Conservation (phyloP, 2,329 filamentous ascomycete species). For the Blumeriella jaapii region DNA sequence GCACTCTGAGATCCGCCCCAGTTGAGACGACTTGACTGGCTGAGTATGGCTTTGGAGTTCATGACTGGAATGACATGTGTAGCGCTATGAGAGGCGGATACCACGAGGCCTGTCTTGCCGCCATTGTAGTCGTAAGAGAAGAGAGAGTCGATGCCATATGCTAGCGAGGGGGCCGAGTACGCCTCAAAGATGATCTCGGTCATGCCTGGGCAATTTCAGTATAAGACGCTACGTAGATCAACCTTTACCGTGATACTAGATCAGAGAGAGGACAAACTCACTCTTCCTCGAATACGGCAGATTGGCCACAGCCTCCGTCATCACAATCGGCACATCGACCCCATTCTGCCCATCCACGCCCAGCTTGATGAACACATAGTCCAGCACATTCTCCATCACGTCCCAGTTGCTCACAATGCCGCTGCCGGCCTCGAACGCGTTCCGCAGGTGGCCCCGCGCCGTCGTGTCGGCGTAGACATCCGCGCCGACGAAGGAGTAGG, state of each 20-base stretch:
- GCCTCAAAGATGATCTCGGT: constrained; percentile 96
- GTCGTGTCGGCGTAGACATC: constrained; percentile 95
- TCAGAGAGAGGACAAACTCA: too few relatives aligned
- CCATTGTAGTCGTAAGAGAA: constrained; percentile 88
- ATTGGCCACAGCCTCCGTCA: constrained; percentile 94
- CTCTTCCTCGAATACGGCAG: constrained; percentile 79
- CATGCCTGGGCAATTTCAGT: too few relatives aligned
- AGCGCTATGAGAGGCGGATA: constrained; percentile 85
- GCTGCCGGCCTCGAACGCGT: constrained; percentile 81
- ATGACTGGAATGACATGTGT: constrained; percentile 93
- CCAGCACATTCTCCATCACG: constrained; percentile 85
- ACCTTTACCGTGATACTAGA: too few relatives aligned
- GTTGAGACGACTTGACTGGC: constrained; percentile 78
- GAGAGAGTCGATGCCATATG: constrained; percentile 90
- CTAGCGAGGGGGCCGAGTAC: constrained; percentile 79
- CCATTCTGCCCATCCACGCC: constrained; percentile 70
- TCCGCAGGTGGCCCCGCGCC: constrained; percentile 78
- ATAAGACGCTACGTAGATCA: too few relatives aligned
- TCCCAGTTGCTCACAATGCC: constrained; percentile 97
- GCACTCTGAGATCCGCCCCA: constrained; percentile 89
- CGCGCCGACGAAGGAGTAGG: constrained; percentile 81
- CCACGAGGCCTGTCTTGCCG: constrained; percentile 74
- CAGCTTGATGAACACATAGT: constrained; percentile 90
- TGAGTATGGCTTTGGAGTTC: constrained; percentile 71
- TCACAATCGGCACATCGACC: constrained; percentile 78